Evolutionary conservation across 768 basidiomycete species (phyloP), one percentile per base, ranked within the genome.

Genomic region (Strobilomyces echinocephalus): DNA sequence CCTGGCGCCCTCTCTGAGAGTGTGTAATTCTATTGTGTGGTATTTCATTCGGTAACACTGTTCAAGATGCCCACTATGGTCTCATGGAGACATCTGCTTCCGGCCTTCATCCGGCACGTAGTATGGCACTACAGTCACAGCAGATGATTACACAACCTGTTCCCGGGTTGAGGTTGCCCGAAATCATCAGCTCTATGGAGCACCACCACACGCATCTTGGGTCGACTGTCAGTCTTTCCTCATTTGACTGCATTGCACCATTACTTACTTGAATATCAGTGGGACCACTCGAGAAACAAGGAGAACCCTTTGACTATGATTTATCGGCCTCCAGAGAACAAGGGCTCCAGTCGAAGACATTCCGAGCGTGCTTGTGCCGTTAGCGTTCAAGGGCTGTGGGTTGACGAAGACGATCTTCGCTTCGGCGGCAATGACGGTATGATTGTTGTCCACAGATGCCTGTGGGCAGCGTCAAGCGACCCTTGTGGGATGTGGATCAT

Each of bases 401-500:
- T 59, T 33, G 58, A 59, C 36, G 45, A 40, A 21, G 49, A 31
- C 0, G 52, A 57, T 33, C 44, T 57, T 16, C 24, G 5, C 33
- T 5, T 16, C 11, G 33, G 20, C 4, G 18, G 16, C 3, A 9
- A 30, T 6, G 47, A 9, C 10, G 5, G 28, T 26, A 28, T n/a
- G 11, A 54, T 51, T 36, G 42, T 26, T 14, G 52, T 58, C 46
- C 52, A 59, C 8, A n/a, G 44, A 49, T 59, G 56, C 30, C 52
- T 41, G 3, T 59, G 58, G 58, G 41, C 24, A 4, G 20, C 5
- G 12, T 26, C 49, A 11, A 28, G 45, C 21, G 18, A 28, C 26
- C 49, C 58, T 0, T 59, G 56, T 12, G 52, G 49, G 4, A 54
- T 58, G 52, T 59, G 56, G 58, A 51, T 59, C 14, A 31, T 48